A percentile compares a stretch with the other conserved stretches of the same genome.
These are phyloP conservation scores for Blastocystis sp. DNA, from an alignment of 352 stramenopile species.

Conservation along the genomic window DNA sequence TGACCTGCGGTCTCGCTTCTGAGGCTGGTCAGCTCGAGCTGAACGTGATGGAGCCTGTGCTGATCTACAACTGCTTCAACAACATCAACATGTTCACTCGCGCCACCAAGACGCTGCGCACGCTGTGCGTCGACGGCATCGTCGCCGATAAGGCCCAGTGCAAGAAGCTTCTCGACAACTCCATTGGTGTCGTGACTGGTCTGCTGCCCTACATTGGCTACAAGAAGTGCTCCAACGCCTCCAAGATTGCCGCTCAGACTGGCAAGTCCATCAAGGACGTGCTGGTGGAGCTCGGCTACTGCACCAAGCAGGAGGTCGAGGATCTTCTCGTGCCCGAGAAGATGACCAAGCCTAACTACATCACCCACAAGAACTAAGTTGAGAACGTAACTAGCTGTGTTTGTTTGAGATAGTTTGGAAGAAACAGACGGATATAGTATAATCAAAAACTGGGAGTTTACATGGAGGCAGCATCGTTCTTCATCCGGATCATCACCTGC, in stretches of 20 bases:
- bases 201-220: neutral
- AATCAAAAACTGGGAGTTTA: constrained; percentile 2
- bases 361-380: constrained; percentile 21
- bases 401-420: constrained; percentile 1
- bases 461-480: constrained; percentile 69
- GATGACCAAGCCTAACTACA: constrained; percentile 69
- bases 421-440: neutral
- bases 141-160: constrained; percentile 60
- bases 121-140: constrained; percentile 63
- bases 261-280: constrained; percentile 63
- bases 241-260: constrained; percentile 66
- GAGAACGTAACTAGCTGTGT: neutral
- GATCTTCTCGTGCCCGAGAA: constrained; percentile 64
- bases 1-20: constrained; percentile 56
- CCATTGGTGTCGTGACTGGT: constrained; percentile 48
- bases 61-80: no score
- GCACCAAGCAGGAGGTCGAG: constrained; percentile 61
- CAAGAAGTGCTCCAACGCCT: constrained; percentile 57
- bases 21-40: neutral
- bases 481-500: constrained; percentile 71
- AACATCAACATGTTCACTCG: constrained; percentile 59
- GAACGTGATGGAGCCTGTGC: no score
- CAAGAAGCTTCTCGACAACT: constrained; percentile 62
- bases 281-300: constrained; percentile 56
- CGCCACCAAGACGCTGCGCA: constrained; percentile 58